A percentile compares a stretch with the other conserved stretches of the same genome.
phyloP scores from a whole-genome alignment of 2,329 filamentous ascomycete species.

The Diplodia mutila region DNA sequence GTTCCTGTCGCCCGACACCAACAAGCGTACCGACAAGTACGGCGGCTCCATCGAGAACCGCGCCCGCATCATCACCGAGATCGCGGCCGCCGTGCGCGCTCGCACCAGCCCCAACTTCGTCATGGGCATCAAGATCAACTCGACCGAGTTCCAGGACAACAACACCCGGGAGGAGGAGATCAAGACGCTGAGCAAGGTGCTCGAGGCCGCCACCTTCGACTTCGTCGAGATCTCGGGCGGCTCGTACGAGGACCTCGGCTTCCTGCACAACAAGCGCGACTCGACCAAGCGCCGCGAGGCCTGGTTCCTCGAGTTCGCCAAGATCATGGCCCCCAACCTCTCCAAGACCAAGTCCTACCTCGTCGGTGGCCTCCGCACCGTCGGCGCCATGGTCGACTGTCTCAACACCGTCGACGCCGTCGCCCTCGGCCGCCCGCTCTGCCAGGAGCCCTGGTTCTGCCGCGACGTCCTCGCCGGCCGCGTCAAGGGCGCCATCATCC shows the following conservation, averaged over 20 bases:
- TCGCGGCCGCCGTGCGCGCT: constrained; percentile 38
- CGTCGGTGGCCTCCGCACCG: constrained; percentile 60
- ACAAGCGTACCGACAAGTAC: constrained; percentile 42
- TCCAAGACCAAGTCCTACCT: constrained; percentile 61
- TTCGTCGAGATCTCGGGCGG: constrained; percentile 63
- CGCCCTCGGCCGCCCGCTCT: constrained; percentile 59
- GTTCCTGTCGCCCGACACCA: constrained; percentile 43
- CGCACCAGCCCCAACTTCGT: constrained; percentile 42
- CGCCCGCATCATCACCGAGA: constrained; percentile 40
- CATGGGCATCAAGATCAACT: constrained; percentile 59
- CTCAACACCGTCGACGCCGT: constrained; percentile 62
- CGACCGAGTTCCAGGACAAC: constrained; percentile 54
- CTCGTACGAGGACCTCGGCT: constrained; percentile 59
- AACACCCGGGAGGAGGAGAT: constrained; percentile 55
- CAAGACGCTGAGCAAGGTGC: constrained; percentile 47
- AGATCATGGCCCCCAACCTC: constrained; percentile 53
- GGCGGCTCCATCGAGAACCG: constrained; percentile 43
- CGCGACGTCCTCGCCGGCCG: constrained; percentile 52
- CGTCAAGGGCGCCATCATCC: constrained; percentile 36
- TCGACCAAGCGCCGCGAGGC: constrained; percentile 59
- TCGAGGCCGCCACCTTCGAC: constrained; percentile 54
- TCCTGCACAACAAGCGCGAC: constrained; percentile 55
- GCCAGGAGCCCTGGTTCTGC: constrained; percentile 55
- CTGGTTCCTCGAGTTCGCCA: constrained; percentile 62
- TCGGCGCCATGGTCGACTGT: constrained; percentile 59